phyloP scores from a whole-genome alignment of 345 rosid genomes.

The Aurinia saxatilis region DNA sequence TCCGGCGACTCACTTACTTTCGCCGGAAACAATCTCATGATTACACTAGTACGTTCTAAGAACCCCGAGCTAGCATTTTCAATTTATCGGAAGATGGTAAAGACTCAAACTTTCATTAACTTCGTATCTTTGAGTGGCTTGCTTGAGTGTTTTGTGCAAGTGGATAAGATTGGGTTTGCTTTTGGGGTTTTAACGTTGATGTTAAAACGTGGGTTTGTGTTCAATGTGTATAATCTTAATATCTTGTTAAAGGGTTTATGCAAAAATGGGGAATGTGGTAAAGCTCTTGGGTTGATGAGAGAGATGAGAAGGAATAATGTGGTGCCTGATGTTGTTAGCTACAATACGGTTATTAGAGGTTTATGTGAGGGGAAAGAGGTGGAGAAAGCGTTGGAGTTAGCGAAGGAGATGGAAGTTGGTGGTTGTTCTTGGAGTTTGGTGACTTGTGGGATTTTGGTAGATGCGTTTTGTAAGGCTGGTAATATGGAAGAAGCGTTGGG shows the following conservation, averaged over 20 bases:
- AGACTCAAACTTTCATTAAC: constrained; percentile 24
- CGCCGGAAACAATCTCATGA: constrained; percentile 42
- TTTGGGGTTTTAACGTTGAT: constrained; percentile 45
- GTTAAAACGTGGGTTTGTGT: constrained; percentile 47
- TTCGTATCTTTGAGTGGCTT: constrained; percentile 48
- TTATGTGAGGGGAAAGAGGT: constrained; percentile 41
- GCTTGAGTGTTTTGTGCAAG: constrained; percentile 45
- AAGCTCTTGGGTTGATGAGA: constrained; percentile 34
- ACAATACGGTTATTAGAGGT: constrained; percentile 42
- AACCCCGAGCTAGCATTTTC: constrained; percentile 42
- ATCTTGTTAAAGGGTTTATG: constrained; percentile 52
- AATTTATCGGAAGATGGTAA: constrained; percentile 38
- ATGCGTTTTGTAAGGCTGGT: constrained; percentile 54
- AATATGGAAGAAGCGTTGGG: constrained; percentile 41
- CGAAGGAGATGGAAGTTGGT: constrained; percentile 38
- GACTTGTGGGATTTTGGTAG: constrained; percentile 43
- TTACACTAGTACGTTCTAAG: constrained; percentile 45
- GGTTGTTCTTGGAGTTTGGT: constrained; percentile 33
- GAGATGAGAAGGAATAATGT: constrained; percentile 34
- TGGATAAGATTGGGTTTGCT: constrained; percentile 27
- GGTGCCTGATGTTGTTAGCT: constrained; percentile 38
- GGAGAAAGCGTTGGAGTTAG: constrained; percentile 33
- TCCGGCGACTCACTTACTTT: constrained; percentile 28
- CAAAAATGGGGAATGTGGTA: constrained; percentile 25
- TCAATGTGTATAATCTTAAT: constrained; percentile 38